Percentiles rank a stretch among this genome's conserved stretches.
Conservation (phyloP, 2,329 filamentous ascomycete species). For the Nigrospora osmanthi region DNA sequence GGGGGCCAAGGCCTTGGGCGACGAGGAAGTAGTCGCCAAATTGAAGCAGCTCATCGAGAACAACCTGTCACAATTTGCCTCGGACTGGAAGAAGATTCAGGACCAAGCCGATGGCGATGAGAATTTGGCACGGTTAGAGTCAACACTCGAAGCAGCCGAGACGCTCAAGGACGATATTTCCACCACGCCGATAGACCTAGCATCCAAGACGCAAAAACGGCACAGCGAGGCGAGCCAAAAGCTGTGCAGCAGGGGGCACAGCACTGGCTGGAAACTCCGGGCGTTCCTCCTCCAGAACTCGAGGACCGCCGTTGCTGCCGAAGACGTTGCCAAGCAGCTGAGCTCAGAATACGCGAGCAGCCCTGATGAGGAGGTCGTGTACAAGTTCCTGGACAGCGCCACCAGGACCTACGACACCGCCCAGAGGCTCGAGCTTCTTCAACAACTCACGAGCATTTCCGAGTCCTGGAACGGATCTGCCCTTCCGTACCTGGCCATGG, state of each 20-base stretch:
- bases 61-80: constrained; percentile 12
- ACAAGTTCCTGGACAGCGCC: constrained; percentile 17
- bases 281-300: constrained; percentile 17
- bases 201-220: constrained; percentile 9
- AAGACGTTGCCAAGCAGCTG: constrained; percentile 5
- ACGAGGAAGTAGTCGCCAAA: constrained; percentile 3
- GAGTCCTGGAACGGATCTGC: constrained; percentile 11
- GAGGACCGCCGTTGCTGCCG: background rate
- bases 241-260: constrained; percentile 8
- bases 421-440: constrained; percentile 11
- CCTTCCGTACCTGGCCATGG: constrained; percentile 7
- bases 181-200: constrained; percentile 10
- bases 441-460: constrained; percentile 9
- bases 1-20: no score
- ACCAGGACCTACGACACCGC: constrained; percentile 10
- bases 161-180: constrained; percentile 7
- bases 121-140: constrained; percentile 8
- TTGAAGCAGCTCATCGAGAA: constrained; percentile 10
- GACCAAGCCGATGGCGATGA: constrained; percentile 6
- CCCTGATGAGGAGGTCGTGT: constrained; percentile 13
- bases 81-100: constrained; percentile 6
- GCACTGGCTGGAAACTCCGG: constrained; percentile 19
- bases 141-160: constrained; percentile 14
- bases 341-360: constrained; percentile 1
- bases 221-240: constrained; percentile 12